phyloP scores from a whole-genome alignment of 768 basidiomycete genomes.

The Psilocybe subaeruginosa region DNA sequence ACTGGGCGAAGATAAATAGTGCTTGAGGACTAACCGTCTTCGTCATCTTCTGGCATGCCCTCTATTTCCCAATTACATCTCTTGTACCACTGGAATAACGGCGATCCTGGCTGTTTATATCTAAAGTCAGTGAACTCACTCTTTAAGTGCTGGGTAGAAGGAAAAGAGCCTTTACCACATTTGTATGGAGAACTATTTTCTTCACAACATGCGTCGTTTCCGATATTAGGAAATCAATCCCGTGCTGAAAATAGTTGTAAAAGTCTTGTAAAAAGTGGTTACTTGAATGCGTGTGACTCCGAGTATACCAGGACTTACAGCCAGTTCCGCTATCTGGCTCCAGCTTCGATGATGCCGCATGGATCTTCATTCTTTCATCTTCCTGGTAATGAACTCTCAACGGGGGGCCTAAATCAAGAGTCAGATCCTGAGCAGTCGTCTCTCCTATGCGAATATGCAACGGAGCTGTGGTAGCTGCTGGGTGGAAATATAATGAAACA shows the following conservation, averaged over 20 bases:
- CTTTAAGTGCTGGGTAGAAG: not conserved
- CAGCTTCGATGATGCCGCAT: slow-evolving; percentile 46
- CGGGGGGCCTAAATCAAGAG: slow-evolving; percentile 79
- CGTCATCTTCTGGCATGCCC: slow-evolving; percentile 78
- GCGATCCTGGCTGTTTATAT: slow-evolving; percentile 72
- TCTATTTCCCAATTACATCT: slow-evolving; percentile 92
- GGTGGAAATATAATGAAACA: slow-evolving; percentile 69
- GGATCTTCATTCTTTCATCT: slow-evolving; percentile 87
- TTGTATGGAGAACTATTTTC: slow-evolving; percentile 89
- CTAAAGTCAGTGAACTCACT: not conserved
- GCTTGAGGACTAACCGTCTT: slow-evolving; percentile 58
- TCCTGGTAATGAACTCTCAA: slow-evolving; percentile 83
- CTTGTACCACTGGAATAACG: slow-evolving; percentile 89
- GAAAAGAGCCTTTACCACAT: slow-evolving; percentile 59
- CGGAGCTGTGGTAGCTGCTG: slow-evolving; percentile 44
- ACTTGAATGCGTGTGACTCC: not conserved
- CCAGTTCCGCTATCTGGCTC: slow-evolving; percentile 50
- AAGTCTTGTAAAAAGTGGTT: slow-evolving; percentile 58
- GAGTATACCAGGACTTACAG: slow-evolving; percentile 37
- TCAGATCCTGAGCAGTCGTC: slow-evolving; percentile 84
- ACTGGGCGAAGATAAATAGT: not conserved
- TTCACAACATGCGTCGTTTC: slow-evolving; percentile 70
- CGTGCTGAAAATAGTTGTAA: slow-evolving; percentile 93
- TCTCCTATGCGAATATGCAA: slow-evolving; percentile 68
- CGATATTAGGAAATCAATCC: slow-evolving; percentile 84